These are phyloP conservation scores for Mortierella sp. DNA, from an alignment of 371 early-diverging fungal species.

Conservation along the genomic window DNA sequence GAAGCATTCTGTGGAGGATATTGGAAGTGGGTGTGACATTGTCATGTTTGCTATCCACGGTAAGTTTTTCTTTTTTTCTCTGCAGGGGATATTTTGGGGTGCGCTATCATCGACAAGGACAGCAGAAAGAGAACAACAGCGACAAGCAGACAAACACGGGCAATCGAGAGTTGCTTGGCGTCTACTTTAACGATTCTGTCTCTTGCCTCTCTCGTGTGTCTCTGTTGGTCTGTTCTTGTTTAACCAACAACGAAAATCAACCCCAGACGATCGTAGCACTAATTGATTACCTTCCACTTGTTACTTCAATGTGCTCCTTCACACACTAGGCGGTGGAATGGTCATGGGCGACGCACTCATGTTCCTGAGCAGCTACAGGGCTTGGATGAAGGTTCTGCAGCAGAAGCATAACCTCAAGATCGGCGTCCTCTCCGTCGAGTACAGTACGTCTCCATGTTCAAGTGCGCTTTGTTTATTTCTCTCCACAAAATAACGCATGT, in stretches of 20 bases:
- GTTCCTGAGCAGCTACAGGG: constrained; percentile 43
- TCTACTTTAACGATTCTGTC: constrained; percentile 25
- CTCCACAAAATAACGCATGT: neutral
- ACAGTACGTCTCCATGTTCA: constrained; percentile 52
- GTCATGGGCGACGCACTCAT: constrained; percentile 50
- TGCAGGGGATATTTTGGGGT: neutral
- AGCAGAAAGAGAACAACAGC: neutral
- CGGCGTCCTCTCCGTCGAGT: constrained; percentile 67
- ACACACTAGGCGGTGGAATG: constrained; percentile 50
- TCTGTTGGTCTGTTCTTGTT: neutral
- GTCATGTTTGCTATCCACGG: constrained; percentile 54
- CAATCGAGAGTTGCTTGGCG: neutral
- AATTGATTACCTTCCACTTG: neutral
- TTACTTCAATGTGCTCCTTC: neutral
- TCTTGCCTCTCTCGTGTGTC: no score
- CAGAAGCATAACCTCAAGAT: constrained; percentile 64
- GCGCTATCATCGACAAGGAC: neutral
- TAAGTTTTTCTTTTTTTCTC: constrained; percentile 9
- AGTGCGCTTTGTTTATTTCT: neutral
- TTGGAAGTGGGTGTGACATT: constrained; percentile 49
- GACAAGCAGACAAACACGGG: neutral
- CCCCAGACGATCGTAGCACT: neutral
- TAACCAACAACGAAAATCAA: neutral
- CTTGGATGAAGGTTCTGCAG: constrained; percentile 66
- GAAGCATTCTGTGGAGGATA: constrained; percentile 25